A percentile compares a stretch with the other conserved stretches of the same genome.
Conservation (phyloP, 1,139 yeast genomes). For the Lodderomyces elongisporus region DNA sequence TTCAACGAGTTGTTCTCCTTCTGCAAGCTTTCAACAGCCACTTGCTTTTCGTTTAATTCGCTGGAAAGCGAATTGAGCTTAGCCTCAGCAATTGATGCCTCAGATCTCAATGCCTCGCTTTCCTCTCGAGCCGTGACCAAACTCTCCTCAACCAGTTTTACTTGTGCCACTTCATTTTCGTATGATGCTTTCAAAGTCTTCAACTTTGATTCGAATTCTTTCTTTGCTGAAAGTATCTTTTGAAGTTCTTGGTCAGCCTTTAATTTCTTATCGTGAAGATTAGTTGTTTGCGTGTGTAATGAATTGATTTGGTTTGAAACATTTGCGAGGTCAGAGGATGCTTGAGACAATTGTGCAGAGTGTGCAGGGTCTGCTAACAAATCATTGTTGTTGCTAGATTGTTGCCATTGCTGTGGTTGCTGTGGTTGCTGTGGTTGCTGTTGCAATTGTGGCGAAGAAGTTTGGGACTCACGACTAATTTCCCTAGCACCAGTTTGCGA, state of each 20-base stretch:
- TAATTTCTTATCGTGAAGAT: conserved; percentile 63
- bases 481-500: conserved; percentile 1
- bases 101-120: conserved; percentile 67
- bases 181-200: conserved; percentile 63
- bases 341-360: conserved; percentile 66
- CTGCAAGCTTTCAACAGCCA: conserved; percentile 59
- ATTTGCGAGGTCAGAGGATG: conserved; percentile 83
- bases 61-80: conserved; percentile 67
- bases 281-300: conserved; percentile 67
- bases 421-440: conserved; percentile 7
- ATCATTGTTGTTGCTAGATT: conserved; percentile 34
- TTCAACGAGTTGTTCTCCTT: conserved; percentile 60
- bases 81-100: conserved; percentile 77
- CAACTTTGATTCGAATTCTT: conserved; percentile 68
- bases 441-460: too few species aligned
- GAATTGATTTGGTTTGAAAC: conserved; percentile 81
- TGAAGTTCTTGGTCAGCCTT: conserved; percentile 74
- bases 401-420: conserved; percentile 13
- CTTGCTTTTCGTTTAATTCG: conserved; percentile 59
- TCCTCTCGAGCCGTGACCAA: conserved; percentile 61
- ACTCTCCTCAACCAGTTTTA: conserved; percentile 60
- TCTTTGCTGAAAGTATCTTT: conserved; percentile 57
- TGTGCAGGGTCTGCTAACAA: conserved; percentile 50
- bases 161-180: conserved; percentile 75
- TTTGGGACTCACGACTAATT: conserved; percentile 11